Percentiles rank a stretch among this genome's conserved stretches.
Evolutionary conservation across 176 grass and related monocot genomes (phyloP).

Genomic region (Tillandsia leiboldiana): DNA sequence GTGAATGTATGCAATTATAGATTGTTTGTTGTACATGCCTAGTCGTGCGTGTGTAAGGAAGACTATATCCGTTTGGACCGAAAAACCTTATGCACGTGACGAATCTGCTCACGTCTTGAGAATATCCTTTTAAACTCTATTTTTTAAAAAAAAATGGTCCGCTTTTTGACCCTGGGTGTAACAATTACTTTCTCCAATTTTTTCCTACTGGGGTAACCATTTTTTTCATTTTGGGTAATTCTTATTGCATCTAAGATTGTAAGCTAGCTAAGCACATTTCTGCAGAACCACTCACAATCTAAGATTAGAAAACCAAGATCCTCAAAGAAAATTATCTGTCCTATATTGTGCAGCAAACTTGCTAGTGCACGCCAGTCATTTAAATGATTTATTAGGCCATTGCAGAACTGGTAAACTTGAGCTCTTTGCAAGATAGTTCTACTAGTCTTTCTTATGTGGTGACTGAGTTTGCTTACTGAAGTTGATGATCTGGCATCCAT

Average conservation of each 20-base stretch:
- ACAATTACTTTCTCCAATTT: slow-evolving; percentile 54
- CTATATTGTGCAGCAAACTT: slow-evolving; percentile 55
- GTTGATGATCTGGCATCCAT: slow-evolving; percentile 76
- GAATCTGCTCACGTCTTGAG: no score
- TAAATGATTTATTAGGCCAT: slow-evolving; percentile 54
- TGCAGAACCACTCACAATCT: slow-evolving; percentile 65
- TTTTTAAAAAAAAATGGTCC: no score
- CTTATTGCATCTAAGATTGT: slow-evolving; percentile 37
- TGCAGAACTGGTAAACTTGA: slow-evolving; percentile 76
- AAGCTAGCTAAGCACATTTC: slow-evolving; percentile 49
- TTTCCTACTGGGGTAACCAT: slow-evolving; percentile 58
- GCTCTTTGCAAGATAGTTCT: no score
- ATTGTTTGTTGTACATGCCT: no score
- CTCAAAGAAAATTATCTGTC: slow-evolving; percentile 76
- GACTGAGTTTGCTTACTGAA: slow-evolving; percentile 77
- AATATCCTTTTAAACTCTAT: no score
- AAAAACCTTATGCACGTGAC: no score
- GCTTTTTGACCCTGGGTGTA: no score
- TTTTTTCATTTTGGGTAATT: slow-evolving; percentile 21
- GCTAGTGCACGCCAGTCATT: slow-evolving; percentile 58
- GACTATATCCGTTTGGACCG: no score
- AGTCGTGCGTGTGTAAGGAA: no score
- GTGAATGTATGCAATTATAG: no score
- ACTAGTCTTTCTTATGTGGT: no score
- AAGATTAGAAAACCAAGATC: slow-evolving; percentile 65